Evolutionary conservation across 768 basidiomycete genomes (phyloP).

Genomic region (Mycena alexandri): DNA sequence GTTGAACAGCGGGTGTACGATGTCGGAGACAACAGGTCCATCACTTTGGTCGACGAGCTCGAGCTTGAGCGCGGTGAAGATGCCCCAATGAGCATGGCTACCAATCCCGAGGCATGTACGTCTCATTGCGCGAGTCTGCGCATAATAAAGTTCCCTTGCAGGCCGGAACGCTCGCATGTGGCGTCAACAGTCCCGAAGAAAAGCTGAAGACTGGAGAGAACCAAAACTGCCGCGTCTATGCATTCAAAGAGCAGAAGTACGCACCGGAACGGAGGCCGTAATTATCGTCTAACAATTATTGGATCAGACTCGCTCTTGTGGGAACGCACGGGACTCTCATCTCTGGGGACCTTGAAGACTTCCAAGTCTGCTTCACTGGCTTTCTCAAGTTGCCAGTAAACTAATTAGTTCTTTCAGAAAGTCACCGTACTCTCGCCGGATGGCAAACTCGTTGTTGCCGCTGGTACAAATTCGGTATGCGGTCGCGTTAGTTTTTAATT

Average conservation of each 20-base stretch:
- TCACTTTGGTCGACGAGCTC: constrained; percentile 74
- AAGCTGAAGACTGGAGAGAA: constrained; percentile 76
- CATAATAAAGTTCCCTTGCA: constrained; percentile 36
- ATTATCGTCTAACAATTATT: constrained; percentile 6
- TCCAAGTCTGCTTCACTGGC: constrained; percentile 72
- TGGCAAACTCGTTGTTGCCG: constrained; percentile 73
- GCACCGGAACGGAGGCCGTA: constrained; percentile 36
- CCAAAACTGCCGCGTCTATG: constrained; percentile 86
- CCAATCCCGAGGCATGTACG: constrained; percentile 65
- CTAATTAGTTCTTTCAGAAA: constrained; percentile 68
- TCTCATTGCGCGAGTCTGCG: constrained; percentile 12
- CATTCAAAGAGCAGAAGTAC: constrained; percentile 70
- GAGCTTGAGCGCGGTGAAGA: constrained; percentile 88
- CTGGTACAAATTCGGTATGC: constrained; percentile 77
- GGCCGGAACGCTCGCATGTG: constrained; percentile 77
- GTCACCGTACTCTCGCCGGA: constrained; percentile 86
- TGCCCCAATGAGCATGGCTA: constrained; percentile 96
- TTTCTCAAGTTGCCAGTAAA: constrained; percentile 11
- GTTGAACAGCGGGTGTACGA: constrained; percentile 73
- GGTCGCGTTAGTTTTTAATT: constrained; percentile 32
- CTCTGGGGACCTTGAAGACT: constrained; percentile 76
- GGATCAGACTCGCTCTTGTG: constrained; percentile 64
- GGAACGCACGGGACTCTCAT: constrained; percentile 73
- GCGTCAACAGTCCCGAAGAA: constrained; percentile 84
- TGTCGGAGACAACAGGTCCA: constrained; percentile 62